Evolutionary conservation across 2,329 filamentous ascomycete genomes (phyloP).

Genomic region (Colletotrichum lupini): DNA sequence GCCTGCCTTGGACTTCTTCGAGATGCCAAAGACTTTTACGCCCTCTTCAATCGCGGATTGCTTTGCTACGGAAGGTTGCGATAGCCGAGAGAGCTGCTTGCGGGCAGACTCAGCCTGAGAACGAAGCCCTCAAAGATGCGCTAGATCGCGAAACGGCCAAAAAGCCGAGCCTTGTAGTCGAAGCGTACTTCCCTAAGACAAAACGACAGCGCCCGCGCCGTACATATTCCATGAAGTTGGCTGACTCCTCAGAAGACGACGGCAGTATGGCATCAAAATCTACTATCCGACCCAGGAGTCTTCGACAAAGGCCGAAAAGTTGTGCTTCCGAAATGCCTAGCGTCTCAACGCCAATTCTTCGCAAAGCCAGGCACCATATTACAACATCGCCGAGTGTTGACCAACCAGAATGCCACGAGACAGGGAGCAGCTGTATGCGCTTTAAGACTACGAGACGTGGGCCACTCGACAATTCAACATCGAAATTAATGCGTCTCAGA

Average conservation of each 20-base stretch:
- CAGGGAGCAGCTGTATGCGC: neutral
- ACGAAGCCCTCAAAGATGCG: neutral
- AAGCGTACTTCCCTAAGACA: slow-evolving; percentile 15
- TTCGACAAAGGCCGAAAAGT: neutral
- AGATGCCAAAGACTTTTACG: slow-evolving; percentile 59
- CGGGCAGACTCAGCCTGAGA: neutral
- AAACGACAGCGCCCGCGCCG: slow-evolving; percentile 37
- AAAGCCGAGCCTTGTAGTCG: neutral
- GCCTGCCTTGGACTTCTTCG: slow-evolving; percentile 55
- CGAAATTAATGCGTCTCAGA: slow-evolving; percentile 13
- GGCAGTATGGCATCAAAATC: neutral
- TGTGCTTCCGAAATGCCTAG: neutral
- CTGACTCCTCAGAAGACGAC: neutral
- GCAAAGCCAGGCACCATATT: slow-evolving; percentile 11
- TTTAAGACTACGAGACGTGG: neutral
- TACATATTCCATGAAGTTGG: slow-evolving; percentile 31
- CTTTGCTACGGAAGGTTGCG: slow-evolving; percentile 50
- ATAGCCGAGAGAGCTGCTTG: slow-evolving; percentile 33
- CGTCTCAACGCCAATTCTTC: slow-evolving; percentile 28
- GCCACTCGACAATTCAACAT: neutral
- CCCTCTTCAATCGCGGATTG: slow-evolving; percentile 56
- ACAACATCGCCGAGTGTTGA: neutral
- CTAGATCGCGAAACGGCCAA: neutral
- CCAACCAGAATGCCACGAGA: neutral
- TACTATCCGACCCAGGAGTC: neutral